Percentiles rank a stretch among this genome's conserved stretches.
Evolutionary conservation across 192 early-diverging fungal species (phyloP).

Genomic region (Spizellomyces punctatus): DNA sequence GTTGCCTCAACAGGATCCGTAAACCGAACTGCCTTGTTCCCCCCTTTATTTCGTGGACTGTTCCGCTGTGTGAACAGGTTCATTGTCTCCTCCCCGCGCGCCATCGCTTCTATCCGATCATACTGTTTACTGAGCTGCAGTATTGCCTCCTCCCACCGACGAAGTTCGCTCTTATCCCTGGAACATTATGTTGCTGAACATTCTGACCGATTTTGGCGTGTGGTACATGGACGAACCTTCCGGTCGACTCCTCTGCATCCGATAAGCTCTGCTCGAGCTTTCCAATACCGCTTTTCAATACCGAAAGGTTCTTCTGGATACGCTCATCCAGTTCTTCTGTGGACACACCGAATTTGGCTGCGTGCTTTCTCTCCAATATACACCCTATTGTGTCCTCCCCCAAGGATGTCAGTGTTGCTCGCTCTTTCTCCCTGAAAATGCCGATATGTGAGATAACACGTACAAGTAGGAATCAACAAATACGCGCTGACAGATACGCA

Average conservation of each 20-base stretch:
- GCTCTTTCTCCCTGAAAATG: constrained; percentile 27
- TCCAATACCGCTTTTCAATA: constrained; percentile 54
- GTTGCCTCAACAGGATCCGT: background rate
- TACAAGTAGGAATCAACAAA: too few relatives aligned
- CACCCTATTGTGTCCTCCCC: constrained; percentile 60
- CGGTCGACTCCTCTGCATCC: constrained; percentile 55
- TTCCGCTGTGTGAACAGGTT: constrained; percentile 3
- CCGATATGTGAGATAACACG: too few relatives aligned
- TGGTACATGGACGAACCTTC: constrained; percentile 33
- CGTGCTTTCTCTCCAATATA: constrained; percentile 61
- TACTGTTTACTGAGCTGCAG: constrained; percentile 64
- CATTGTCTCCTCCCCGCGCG: constrained; percentile 18
- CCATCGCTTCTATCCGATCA: constrained; percentile 43
- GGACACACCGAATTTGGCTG: constrained; percentile 50
- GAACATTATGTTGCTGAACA: background rate
- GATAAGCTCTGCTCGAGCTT: constrained; percentile 58
- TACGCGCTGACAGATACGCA: too few relatives aligned
- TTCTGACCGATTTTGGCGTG: background rate
- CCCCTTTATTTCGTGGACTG: background rate
- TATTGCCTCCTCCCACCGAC: constrained; percentile 65
- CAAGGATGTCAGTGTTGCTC: constrained; percentile 47
- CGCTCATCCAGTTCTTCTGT: constrained; percentile 53
- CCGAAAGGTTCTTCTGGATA: constrained; percentile 55
- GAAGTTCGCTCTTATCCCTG: constrained; percentile 51
- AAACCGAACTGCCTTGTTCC: constrained; percentile 19